Conservation (phyloP, 176 grass and related monocot species). For the Triticum dicoccoides region DNA sequence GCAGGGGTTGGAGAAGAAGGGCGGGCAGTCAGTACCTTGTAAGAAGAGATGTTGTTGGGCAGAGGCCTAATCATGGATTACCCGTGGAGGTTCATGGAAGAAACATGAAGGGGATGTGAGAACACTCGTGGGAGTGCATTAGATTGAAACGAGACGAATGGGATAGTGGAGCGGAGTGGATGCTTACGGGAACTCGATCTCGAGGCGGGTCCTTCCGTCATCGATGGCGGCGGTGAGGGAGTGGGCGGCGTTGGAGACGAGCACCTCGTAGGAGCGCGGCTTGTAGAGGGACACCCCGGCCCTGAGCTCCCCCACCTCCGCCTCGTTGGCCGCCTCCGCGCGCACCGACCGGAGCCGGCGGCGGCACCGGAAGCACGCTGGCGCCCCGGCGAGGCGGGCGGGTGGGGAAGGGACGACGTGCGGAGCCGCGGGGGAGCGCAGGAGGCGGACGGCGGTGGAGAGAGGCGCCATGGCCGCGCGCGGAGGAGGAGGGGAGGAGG, state of each 20-base stretch:
- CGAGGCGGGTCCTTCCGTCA: constrained; percentile 71
- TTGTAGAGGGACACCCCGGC: constrained; percentile 78
- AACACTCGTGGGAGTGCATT: not conserved
- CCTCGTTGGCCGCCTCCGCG: constrained; percentile 29
- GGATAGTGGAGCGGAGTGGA: not conserved
- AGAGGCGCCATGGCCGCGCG: constrained; percentile 28
- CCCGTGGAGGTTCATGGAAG: no score
- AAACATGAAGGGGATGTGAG: not conserved
- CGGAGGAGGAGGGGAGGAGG: not conserved
- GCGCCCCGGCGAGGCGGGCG: not conserved
- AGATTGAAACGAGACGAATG: not conserved
- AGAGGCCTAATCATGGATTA: no score
- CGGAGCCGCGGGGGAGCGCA: not conserved
- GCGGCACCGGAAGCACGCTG: not conserved
- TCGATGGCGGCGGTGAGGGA: constrained; percentile 78
- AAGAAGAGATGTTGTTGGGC: no score
- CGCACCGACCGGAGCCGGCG: not conserved
- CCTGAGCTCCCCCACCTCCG: constrained; percentile 8
- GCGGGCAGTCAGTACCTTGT: no score
- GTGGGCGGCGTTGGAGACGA: constrained; percentile 75
- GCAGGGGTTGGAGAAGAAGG: no score
- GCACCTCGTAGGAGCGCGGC: constrained; percentile 80
- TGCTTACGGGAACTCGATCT: constrained; percentile 81
- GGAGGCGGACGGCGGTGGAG: not conserved
- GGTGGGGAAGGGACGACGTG: not conserved